Evolutionary conservation across 1,284 basidiomycete genomes (phyloP).

Genomic region (Ustilago xerochloae): DNA sequence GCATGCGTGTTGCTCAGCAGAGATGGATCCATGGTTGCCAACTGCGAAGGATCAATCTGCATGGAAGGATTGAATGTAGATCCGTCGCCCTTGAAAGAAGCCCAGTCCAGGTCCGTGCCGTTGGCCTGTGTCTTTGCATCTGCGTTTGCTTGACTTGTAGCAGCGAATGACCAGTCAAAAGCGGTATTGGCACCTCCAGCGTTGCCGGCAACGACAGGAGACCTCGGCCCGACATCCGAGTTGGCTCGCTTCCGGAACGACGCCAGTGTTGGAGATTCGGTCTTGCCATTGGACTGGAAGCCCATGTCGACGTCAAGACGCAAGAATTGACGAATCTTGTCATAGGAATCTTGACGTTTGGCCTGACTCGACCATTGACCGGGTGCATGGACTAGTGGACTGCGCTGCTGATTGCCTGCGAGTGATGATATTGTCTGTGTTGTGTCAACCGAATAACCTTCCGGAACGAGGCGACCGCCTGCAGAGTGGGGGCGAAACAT

Average conservation of each 20-base stretch:
- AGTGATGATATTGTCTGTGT: slow-evolving; percentile 38
- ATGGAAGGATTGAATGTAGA: neutral
- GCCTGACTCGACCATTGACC: slow-evolving; percentile 52
- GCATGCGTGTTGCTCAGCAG: slow-evolving; percentile 20
- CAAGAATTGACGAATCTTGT: slow-evolving; percentile 56
- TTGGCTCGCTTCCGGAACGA: slow-evolving; percentile 51
- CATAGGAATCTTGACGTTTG: slow-evolving; percentile 57
- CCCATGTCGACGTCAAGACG: slow-evolving; percentile 60
- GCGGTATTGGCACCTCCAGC: slow-evolving; percentile 15
- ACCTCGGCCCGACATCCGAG: slow-evolving; percentile 53
- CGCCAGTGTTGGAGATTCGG: slow-evolving; percentile 46
- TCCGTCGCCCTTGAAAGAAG: slow-evolving; percentile 19
- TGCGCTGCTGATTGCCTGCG: slow-evolving; percentile 20
- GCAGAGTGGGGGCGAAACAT: slow-evolving; percentile 25
- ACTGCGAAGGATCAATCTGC: slow-evolving; percentile 22
- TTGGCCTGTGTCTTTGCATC: slow-evolving; percentile 10
- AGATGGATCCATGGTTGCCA: slow-evolving; percentile 45
- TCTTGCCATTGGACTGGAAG: slow-evolving; percentile 40
- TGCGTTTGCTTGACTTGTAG: slow-evolving; percentile 12
- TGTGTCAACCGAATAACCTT: slow-evolving; percentile 28
- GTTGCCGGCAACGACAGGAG: slow-evolving; percentile 35
- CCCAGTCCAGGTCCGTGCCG: slow-evolving; percentile 26
- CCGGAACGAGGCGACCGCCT: slow-evolving; percentile 29
- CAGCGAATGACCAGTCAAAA: slow-evolving; percentile 42
- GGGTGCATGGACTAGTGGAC: slow-evolving; percentile 15